Percentiles rank a stretch among this genome's conserved stretches.
Evolutionary conservation across 139 green algal species (phyloP).

Genomic region (Pleodorina starrii): DNA sequence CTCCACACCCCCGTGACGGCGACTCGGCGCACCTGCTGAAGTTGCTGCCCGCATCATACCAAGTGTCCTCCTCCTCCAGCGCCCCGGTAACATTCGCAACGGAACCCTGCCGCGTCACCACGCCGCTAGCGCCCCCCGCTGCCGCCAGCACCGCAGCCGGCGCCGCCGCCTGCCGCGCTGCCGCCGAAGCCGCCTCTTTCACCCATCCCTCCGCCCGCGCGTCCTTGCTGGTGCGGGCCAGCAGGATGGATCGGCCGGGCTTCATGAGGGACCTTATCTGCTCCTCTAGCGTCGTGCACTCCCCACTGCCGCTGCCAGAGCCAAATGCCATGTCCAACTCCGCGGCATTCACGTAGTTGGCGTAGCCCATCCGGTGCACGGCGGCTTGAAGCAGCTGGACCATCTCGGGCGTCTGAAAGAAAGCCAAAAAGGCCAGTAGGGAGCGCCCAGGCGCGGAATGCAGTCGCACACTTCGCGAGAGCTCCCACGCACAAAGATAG

Average conservation of each 20-base stretch:
- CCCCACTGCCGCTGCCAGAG: background rate
- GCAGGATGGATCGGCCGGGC: background rate
- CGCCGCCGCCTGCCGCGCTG: background rate
- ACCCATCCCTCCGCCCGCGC: slow-evolving; percentile 8
- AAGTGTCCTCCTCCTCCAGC: background rate
- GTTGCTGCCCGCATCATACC: background rate
- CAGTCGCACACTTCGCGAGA: too few species aligned
- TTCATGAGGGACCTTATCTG: background rate
- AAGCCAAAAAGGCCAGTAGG: background rate
- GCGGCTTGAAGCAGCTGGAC: background rate
- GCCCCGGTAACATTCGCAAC: background rate
- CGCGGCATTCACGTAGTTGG: slow-evolving; percentile 21
- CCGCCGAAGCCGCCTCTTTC: slow-evolving; percentile 2
- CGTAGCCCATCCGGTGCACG: slow-evolving; percentile 40
- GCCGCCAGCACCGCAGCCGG: background rate
- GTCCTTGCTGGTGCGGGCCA: slow-evolving; percentile 39
- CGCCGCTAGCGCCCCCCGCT: too few species aligned
- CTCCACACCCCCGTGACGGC: too few species aligned
- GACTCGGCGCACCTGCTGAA: slow-evolving; percentile 33
- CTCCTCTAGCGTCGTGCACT: slow-evolving; percentile 26
- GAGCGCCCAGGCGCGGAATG: too few species aligned
- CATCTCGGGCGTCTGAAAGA: background rate
- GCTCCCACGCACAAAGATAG: too few species aligned
- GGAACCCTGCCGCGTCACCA: background rate
- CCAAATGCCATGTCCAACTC: slow-evolving; percentile 39